phyloP scores from a whole-genome alignment of 306 rosid genomes.

The Morella rubra region DNA sequence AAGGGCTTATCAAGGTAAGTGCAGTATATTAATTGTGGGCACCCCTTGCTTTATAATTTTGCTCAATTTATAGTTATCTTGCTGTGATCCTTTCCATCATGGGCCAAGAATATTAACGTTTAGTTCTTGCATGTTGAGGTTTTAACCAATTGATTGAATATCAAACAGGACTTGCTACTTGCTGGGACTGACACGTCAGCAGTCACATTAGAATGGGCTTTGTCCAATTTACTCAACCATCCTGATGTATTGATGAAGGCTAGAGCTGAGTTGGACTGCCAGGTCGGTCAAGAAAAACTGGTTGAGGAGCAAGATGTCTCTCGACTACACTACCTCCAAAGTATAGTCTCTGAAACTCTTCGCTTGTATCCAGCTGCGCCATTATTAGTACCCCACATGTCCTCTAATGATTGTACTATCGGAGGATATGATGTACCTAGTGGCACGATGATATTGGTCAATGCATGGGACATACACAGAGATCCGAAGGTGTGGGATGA shows the following conservation, averaged over 20 bases:
- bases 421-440: not conserved
- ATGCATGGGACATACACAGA: constrained; percentile 42
- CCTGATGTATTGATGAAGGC: constrained; percentile 28
- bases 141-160: too few species aligned
- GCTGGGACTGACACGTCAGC: too few species aligned
- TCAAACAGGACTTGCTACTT: too few species aligned
- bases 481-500: constrained; percentile 36
- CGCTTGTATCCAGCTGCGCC: not conserved
- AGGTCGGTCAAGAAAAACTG: constrained; percentile 24
- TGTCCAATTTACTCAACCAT: constrained; percentile 35
- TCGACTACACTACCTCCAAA: constrained; percentile 37
- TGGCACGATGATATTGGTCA: constrained; percentile 21
- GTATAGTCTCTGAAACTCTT: constrained; percentile 33
- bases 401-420: not conserved
- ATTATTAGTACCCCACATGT: not conserved
- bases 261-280: constrained; percentile 21
- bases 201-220: not conserved
- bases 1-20: constrained; percentile 27
- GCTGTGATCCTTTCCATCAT: too few species aligned
- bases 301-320: constrained; percentile 3
- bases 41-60: too few species aligned
- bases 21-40: too few species aligned
- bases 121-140: too few species aligned
- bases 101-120: too few species aligned
- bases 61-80: too few species aligned